Evolutionary conservation across 495 filamentous ascomycete species (phyloP).

Genomic region (Clavariopsis aquatica): DNA sequence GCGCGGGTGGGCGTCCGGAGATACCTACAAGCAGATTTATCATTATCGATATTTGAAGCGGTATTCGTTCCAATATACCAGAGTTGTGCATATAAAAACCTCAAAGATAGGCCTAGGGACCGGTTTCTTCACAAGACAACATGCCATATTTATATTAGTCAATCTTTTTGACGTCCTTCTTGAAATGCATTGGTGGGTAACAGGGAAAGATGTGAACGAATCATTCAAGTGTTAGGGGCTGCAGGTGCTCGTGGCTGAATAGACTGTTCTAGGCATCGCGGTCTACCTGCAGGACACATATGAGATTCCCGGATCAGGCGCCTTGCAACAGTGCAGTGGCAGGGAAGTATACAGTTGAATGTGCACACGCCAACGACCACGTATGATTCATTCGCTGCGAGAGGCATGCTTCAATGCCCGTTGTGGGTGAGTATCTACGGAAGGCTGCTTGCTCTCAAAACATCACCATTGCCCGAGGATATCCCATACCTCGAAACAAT

Average conservation of each 20-base stretch:
- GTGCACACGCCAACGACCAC: neutral
- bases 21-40: slow-evolving; percentile 14
- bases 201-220: no score
- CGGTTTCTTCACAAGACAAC: no score
- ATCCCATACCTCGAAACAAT: neutral
- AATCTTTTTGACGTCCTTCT: no score
- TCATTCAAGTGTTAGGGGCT: neutral
- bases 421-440: neutral
- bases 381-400: neutral
- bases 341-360: neutral
- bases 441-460: neutral
- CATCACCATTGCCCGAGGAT: no score
- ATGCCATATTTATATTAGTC: no score
- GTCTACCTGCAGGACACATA: neutral
- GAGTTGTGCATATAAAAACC: no score
- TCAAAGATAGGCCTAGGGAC: no score
- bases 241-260: neutral
- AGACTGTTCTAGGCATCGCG: neutral
- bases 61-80: no score
- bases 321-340: neutral
- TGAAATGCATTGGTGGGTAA: no score
- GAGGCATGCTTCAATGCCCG: neutral
- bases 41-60: neutral
- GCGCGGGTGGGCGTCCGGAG: slow-evolving; percentile 4
- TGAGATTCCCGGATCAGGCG: neutral